These are phyloP conservation scores for Colletotrichum sp. DNA, from an alignment of 2,329 filamentous ascomycete genomes.

Conservation along the genomic window DNA sequence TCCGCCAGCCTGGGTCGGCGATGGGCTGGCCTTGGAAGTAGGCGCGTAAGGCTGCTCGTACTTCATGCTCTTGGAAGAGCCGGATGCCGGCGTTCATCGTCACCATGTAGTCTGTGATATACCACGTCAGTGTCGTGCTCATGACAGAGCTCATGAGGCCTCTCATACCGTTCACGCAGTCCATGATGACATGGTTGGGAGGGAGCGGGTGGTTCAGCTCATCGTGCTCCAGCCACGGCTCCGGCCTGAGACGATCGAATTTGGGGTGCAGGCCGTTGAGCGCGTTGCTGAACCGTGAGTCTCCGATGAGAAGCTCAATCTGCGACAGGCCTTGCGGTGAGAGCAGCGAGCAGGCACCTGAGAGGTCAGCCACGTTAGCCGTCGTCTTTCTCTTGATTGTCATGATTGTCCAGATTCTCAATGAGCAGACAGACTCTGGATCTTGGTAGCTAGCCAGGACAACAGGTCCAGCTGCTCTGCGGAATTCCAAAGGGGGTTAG, in stretches of 20 bases:
- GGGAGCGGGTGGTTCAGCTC: slow-evolving; percentile 10
- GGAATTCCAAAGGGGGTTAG: neutral
- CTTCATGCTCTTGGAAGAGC: slow-evolving; percentile 10
- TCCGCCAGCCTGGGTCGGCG: slow-evolving; percentile 6
- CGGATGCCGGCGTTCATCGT: neutral
- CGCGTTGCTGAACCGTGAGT: slow-evolving; percentile 3
- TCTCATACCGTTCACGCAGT: slow-evolving; percentile 10
- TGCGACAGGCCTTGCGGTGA: neutral
- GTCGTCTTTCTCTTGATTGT: neutral
- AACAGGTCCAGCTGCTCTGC: neutral
- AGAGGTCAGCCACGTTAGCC: neutral
- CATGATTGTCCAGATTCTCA: neutral
- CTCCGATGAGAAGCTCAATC: slow-evolving; percentile 15
- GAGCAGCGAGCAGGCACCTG: slow-evolving; percentile 13
- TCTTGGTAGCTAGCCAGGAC: neutral
- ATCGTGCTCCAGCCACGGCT: neutral
- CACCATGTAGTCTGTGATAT: neutral
- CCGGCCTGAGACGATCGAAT: neutral
- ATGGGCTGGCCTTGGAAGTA: slow-evolving; percentile 12
- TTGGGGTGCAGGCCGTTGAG: neutral
- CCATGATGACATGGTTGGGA: slow-evolving; percentile 15
- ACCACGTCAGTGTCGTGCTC: neutral
- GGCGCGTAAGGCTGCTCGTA: neutral
- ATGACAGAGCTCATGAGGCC: neutral
- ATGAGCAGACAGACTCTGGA: neutral